Percentiles rank a stretch among this genome's conserved stretches.
phyloP scores from a whole-genome alignment of 1,284 basidiomycete genomes.

The Cryptococcus sp. region DNA sequence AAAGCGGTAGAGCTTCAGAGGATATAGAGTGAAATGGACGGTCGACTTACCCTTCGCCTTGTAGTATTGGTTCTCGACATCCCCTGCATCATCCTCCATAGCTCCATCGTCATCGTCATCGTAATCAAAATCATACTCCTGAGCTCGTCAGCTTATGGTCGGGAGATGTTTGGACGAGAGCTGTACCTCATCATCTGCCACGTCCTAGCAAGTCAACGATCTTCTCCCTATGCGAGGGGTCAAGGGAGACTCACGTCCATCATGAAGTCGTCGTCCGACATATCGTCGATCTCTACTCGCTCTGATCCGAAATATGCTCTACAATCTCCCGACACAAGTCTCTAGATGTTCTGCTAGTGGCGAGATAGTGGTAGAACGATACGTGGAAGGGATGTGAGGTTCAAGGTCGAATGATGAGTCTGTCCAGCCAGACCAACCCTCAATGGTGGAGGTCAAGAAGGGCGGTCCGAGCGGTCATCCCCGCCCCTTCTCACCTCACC shows the following conservation, averaged over 20 bases:
- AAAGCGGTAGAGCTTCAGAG: no score
- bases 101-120: constrained; percentile 76
- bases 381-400: no score
- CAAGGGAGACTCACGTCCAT: constrained; percentile 44
- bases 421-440: not conserved
- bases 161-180: not conserved
- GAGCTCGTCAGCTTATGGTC: constrained; percentile 5
- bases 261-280: constrained; percentile 50
- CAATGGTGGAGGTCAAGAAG: no score
- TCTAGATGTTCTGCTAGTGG: no score
- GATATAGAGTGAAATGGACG: not conserved
- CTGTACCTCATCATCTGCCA: constrained; percentile 46
- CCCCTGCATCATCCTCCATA: constrained; percentile 63
- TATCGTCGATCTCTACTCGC: no score
- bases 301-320: no score
- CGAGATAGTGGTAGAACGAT: no score
- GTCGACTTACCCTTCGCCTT: constrained; percentile 75
- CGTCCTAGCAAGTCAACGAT: constrained; percentile 38
- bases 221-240: not conserved
- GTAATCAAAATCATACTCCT: constrained; percentile 98
- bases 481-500: not conserved
- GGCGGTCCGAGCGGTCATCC: no score
- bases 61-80: constrained; percentile 98
- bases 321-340: no score
- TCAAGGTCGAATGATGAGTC: no score